Evolutionary conservation across 2,329 filamentous ascomycete genomes (phyloP).

Genomic region (Pseudogymnoascus sp.): DNA sequence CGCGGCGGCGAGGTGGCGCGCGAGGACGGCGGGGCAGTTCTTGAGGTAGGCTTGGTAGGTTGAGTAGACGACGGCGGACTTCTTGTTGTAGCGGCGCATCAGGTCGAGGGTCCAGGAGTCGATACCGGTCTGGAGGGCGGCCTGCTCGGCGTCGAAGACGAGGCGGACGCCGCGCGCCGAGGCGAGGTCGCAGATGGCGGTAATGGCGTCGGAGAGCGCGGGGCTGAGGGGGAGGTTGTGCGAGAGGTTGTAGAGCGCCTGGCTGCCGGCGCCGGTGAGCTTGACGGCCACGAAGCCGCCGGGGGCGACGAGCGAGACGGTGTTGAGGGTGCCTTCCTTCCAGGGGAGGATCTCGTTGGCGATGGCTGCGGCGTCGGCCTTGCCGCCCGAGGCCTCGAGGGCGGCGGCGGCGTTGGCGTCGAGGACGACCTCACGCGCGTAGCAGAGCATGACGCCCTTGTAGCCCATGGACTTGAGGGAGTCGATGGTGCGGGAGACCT

Average conservation of each 20-base stretch:
- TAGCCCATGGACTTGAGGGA: conserved; percentile 68
- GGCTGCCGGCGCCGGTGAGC: conserved; percentile 74
- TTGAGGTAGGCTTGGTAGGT: conserved; percentile 76
- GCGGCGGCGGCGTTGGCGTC: conserved; percentile 42
- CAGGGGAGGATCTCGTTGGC: conserved; percentile 59
- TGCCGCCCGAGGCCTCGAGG: conserved; percentile 36
- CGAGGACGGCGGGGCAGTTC: conserved; percentile 46
- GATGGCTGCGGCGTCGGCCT: conserved; percentile 41
- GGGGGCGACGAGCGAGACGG: conserved; percentile 45
- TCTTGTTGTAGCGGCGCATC: conserved; percentile 66
- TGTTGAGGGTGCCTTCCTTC: conserved; percentile 65
- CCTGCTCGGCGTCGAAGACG: conserved; percentile 81
- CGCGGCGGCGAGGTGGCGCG: conserved; percentile 51
- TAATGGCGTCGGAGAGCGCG: conserved; percentile 60
- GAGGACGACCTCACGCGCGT: conserved; percentile 73
- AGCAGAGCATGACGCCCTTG: conserved; percentile 74
- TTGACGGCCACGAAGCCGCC: conserved; percentile 49
- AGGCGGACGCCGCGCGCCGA: conserved; percentile 60
- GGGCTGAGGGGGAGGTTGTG: conserved; percentile 53
- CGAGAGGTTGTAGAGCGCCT: conserved; percentile 59
- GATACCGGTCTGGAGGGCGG: conserved; percentile 67
- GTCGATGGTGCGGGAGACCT: conserved; percentile 58
- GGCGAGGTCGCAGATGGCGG: conserved; percentile 66
- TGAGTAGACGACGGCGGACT: conserved; percentile 64
- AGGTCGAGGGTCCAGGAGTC: conserved; percentile 72